Conservation (phyloP, 2,329 filamentous ascomycete species). For the Alternaria novae-zelandiae region DNA sequence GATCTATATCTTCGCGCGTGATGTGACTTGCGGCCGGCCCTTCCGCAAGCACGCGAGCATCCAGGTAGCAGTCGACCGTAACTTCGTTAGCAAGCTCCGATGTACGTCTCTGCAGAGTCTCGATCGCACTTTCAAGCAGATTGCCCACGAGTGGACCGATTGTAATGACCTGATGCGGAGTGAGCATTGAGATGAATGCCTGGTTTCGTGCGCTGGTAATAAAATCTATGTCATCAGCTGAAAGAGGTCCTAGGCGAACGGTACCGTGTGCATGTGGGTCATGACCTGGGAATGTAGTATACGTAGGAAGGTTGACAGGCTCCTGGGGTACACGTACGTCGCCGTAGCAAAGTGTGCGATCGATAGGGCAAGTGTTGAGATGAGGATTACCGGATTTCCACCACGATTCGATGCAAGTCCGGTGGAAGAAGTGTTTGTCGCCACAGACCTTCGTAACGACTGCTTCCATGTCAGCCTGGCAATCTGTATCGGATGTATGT, state of each 20-base stretch:
- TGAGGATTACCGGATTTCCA: slow-evolving; percentile 21
- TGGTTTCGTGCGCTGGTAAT: neutral
- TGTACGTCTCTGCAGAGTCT: neutral
- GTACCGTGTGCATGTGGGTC: neutral
- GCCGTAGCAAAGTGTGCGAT: neutral
- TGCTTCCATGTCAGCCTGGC: neutral
- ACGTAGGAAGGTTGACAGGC: neutral
- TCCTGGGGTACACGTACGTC: neutral
- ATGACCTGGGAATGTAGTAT: neutral
- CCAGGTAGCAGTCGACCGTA: neutral
- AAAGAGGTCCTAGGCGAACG: neutral
- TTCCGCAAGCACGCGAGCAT: neutral
- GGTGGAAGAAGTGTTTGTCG: slow-evolving; percentile 2
- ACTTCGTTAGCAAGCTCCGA: neutral
- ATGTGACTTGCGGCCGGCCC: neutral
- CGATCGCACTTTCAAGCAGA: neutral
- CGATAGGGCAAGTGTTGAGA: slow-evolving; percentile 1
- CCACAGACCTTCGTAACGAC: neutral
- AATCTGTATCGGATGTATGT: neutral
- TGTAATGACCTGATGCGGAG: neutral
- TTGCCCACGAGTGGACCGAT: neutral
- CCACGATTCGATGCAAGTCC: neutral
- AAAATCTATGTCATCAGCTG: neutral
- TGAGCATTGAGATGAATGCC: neutral
- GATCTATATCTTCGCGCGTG: neutral